These are phyloP conservation scores for Salix viminalis DNA, from an alignment of 345 rosid genomes.

Conservation along the genomic window DNA sequence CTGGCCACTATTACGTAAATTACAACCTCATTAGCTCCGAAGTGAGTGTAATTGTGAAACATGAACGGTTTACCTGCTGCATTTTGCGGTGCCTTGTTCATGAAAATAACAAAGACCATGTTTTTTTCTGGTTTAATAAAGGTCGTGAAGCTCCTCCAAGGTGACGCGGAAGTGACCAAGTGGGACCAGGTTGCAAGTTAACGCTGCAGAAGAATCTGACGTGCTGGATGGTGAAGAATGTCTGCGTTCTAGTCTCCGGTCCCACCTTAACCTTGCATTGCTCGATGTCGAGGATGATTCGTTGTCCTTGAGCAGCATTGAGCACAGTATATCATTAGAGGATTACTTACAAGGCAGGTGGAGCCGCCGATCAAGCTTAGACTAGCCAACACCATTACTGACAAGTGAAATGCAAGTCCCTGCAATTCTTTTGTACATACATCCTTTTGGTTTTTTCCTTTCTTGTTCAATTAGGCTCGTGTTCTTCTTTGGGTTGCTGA, in stretches of 20 bases:
- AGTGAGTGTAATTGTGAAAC: background rate
- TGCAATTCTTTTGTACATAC: conserved; percentile 6
- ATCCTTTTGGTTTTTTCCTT: background rate
- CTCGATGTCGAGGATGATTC: conserved; percentile 32
- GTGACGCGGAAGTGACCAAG: conserved; percentile 21
- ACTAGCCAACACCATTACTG: conserved; percentile 31
- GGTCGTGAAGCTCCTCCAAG: conserved; percentile 27
- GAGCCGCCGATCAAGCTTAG: conserved; percentile 90
- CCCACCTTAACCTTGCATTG: conserved; percentile 33
- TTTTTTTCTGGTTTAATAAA: background rate
- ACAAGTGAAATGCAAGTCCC: conserved; percentile 1
- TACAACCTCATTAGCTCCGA: background rate
- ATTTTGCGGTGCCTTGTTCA: background rate
- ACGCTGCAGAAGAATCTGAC: conserved; percentile 9
- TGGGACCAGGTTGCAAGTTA: conserved; percentile 28
- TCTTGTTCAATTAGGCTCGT: background rate
- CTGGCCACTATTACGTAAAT: background rate
- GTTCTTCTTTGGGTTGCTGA: conserved; percentile 5
- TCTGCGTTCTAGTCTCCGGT: conserved; percentile 4
- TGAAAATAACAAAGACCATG: background rate
- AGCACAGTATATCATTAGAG: conserved; percentile 46
- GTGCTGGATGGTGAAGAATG: conserved; percentile 16
- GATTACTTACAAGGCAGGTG: conserved; percentile 59
- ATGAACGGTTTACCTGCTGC: background rate
- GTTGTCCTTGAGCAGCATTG: conserved; percentile 28